A percentile compares a stretch with the other conserved stretches of the same genome.
These are phyloP conservation scores for Ophiocordyceps unilateralis DNA, from an alignment of 2,329 filamentous ascomycete species.

Conservation along the genomic window DNA sequence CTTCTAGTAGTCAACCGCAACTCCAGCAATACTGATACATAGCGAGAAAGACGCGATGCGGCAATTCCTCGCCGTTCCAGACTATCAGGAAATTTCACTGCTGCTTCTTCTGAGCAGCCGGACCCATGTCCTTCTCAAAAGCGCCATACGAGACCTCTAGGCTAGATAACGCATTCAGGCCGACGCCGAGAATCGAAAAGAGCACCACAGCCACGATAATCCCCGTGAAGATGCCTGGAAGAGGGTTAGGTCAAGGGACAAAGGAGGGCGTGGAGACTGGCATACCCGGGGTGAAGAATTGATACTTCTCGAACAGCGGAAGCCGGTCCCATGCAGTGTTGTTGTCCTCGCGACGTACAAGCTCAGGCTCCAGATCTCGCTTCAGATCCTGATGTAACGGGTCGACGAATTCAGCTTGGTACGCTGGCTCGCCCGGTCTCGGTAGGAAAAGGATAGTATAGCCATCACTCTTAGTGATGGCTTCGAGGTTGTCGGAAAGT, in stretches of 20 bases:
- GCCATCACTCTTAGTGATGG: slow-evolving; percentile 19
- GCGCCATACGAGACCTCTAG: slow-evolving; percentile 84
- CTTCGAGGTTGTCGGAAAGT: slow-evolving; percentile 30
- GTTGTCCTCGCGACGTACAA: slow-evolving; percentile 20
- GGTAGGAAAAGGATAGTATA: slow-evolving; percentile 68
- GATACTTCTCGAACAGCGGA: slow-evolving; percentile 76
- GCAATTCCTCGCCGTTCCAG: neutral
- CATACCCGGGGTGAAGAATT: slow-evolving; percentile 77
- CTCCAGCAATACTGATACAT: slow-evolving; percentile 6
- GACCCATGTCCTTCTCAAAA: slow-evolving; percentile 91
- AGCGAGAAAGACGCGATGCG: neutral
- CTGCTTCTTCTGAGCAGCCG: slow-evolving; percentile 69
- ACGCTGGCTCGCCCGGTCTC: slow-evolving; percentile 37
- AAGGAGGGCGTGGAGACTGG: neutral
- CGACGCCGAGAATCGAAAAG: slow-evolving; percentile 62
- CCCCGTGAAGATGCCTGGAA: slow-evolving; percentile 72
- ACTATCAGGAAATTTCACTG: slow-evolving; percentile 9
- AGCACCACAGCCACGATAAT: slow-evolving; percentile 55
- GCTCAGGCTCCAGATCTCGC: slow-evolving; percentile 27
- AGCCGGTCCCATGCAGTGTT: slow-evolving; percentile 22
- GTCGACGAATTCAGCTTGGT: slow-evolving; percentile 48
- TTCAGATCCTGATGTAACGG: slow-evolving; percentile 57
- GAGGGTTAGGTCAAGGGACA: neutral
- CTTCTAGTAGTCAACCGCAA: slow-evolving; percentile 2
- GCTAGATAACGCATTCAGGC: slow-evolving; percentile 57